Base-by-base conservation (phyloP, 768 basidiomycete species). In the Daedaleopsis sinensis region DNA sequence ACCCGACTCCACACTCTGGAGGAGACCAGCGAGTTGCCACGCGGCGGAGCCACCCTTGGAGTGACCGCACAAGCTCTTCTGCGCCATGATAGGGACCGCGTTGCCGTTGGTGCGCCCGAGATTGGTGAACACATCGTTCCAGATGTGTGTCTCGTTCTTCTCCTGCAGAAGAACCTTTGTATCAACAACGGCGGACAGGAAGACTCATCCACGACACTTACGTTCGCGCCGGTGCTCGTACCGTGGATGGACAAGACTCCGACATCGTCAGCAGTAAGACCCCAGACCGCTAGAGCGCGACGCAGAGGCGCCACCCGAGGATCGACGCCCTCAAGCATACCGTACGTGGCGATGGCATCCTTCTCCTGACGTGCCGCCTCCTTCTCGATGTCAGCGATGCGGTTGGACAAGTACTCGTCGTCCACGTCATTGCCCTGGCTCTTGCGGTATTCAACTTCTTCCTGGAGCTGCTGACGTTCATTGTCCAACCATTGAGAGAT, bases 11-110 rank as follows among this genome's bases (percentile, higher is more conserved):
- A 99, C 82, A 12, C 88, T 87, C 74, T 99, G 95, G 57, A 94
- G 76, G 57, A 98, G 81, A 67, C 97, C 97, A 68, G 88, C 89
- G 83, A 97, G 86, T 77, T 95, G 93, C 96, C 95, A 98, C 1
- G 95, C 92, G 57, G 96, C 96, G n/a, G 97, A 93, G 62, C 96
- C 97, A 74, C 97, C 97, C 82, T 99, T 99, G 12, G 96, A 89
- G 73, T 99, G 96, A 62, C 97, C 97, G 35, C 96, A 90, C 52
- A 99, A 82, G 74, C 91, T 94, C 84, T 99, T 99, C 76, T 98
- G 97, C 2, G 97, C 94, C 75, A 98, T 90, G 70, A 97, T 88
- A 5, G 97, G 97, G 50, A 96, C 89, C n/a, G 96, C 95, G 74
- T 98, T 98, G 56, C 97, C 96, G 42, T 88, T 86, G 8, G 94